A percentile compares a stretch with the other conserved stretches of the same genome.
These are phyloP conservation scores for Pholiota microspora DNA, from an alignment of 768 basidiomycete species.

Conservation along the genomic window DNA sequence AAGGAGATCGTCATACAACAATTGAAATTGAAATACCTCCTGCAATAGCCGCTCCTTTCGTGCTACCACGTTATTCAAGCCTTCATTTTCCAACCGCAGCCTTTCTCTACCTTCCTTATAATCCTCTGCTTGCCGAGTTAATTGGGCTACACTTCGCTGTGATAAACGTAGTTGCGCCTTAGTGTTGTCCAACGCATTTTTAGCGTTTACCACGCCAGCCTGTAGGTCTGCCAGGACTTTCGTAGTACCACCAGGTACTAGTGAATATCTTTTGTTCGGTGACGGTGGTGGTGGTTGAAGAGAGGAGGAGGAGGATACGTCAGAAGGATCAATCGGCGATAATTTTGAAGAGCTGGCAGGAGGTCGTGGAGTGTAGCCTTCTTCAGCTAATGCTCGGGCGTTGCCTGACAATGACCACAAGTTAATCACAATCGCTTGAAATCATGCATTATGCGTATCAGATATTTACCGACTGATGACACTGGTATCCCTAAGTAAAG, in stretches of 20 bases:
- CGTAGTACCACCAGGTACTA: slow-evolving; percentile 79
- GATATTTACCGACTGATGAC: slow-evolving; percentile 68
- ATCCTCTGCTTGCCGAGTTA: slow-evolving; percentile 86
- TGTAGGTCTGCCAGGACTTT: slow-evolving; percentile 89
- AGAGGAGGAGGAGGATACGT: slow-evolving; percentile 34
- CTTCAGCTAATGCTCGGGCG: slow-evolving; percentile 80
- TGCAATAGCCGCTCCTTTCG: slow-evolving; percentile 85
- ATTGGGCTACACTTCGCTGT: slow-evolving; percentile 79
- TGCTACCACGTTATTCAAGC: slow-evolving; percentile 83
- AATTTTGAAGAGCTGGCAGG: slow-evolving; percentile 24
- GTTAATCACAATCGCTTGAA: slow-evolving; percentile 18
- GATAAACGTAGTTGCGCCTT: slow-evolving; percentile 78
- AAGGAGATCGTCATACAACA: slow-evolving; percentile 4
- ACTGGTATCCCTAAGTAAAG: slow-evolving; percentile 65
- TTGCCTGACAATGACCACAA: slow-evolving; percentile 53
- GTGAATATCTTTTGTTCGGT: slow-evolving; percentile 52
- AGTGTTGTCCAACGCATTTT: slow-evolving; percentile 83
- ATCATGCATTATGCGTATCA: slow-evolving; percentile 5
- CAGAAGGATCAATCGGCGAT: slow-evolving; percentile 36
- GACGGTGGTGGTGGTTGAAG: slow-evolving; percentile 48
- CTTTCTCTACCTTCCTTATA: slow-evolving; percentile 85
- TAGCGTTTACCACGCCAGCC: slow-evolving; percentile 74
- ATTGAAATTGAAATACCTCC: slow-evolving; percentile 50
- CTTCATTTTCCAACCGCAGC: slow-evolving; percentile 81
- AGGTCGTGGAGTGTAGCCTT: slow-evolving; percentile 40